Percentiles rank a stretch among this genome's conserved stretches.
These are phyloP conservation scores for Achaetomium macrosporum DNA, from an alignment of 2,329 filamentous ascomycete genomes.

Conservation along the genomic window DNA sequence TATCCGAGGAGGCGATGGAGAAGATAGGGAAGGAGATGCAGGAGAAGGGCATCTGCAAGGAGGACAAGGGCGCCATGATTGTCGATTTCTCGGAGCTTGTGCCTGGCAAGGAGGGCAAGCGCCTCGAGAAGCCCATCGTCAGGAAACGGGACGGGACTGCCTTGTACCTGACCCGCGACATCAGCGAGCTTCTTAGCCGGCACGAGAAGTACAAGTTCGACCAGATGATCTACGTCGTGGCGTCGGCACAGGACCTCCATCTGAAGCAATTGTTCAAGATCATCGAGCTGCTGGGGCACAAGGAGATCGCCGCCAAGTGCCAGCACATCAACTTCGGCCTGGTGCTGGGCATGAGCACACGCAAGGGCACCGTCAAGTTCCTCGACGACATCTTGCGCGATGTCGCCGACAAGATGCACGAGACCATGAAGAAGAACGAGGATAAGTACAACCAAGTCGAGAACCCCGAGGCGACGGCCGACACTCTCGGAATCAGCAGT, in stretches of 20 bases:
- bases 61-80: constrained; percentile 66
- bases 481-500: constrained; percentile 84
- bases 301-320: constrained; percentile 61
- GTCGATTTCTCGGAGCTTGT: constrained; percentile 67
- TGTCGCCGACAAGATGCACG: constrained; percentile 93
- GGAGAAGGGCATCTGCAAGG: constrained; percentile 59
- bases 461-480: constrained; percentile 73
- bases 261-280: constrained; percentile 73
- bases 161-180: constrained; percentile 72
- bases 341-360: constrained; percentile 65
- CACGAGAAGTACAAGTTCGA: constrained; percentile 61
- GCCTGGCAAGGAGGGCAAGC: constrained; percentile 60
- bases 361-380: constrained; percentile 70
- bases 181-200: constrained; percentile 65
- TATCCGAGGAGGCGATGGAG: constrained; percentile 61
- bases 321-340: constrained; percentile 73
- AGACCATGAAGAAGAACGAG: constrained; percentile 88
- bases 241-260: constrained; percentile 66
- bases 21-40: constrained; percentile 55
- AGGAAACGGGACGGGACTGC: constrained; percentile 70
- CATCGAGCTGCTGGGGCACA: constrained; percentile 62
- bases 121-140: constrained; percentile 64
- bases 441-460: constrained; percentile 87
- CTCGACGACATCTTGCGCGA: constrained; percentile 66
- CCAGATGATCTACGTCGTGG: constrained; percentile 76